A percentile compares a stretch with the other conserved stretches of the same genome.
These are phyloP conservation scores for Pythium insidiosum DNA, from an alignment of 352 stramenopile species.

Conservation along the genomic window DNA sequence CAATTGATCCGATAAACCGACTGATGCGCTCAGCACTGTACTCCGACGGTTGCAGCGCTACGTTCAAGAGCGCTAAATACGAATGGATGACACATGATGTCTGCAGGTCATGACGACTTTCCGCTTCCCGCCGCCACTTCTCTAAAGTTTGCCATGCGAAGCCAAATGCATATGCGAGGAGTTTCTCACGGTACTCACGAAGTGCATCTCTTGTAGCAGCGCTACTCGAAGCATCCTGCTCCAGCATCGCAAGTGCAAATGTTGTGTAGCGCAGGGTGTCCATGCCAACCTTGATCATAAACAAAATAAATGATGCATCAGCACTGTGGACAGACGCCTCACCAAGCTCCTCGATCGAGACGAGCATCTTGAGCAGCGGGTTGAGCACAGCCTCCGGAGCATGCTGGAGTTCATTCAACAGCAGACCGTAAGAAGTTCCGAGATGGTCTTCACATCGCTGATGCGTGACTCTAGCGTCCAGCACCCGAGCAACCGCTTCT, in stretches of 20 bases:
- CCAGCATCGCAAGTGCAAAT: slow-evolving; percentile 49
- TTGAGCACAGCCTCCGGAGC: slow-evolving; percentile 84
- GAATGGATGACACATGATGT: slow-evolving; percentile 83
- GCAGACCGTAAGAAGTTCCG: slow-evolving; percentile 92
- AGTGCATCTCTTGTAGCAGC: slow-evolving; percentile 5
- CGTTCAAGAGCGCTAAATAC: slow-evolving; percentile 64
- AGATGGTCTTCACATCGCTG: slow-evolving; percentile 86
- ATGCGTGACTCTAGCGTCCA: slow-evolving; percentile 66
- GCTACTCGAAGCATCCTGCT: background rate
- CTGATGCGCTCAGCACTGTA: slow-evolving; percentile 64
- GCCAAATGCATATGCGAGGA: slow-evolving; percentile 56
- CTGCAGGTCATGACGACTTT: slow-evolving; percentile 64
- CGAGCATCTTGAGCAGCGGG: slow-evolving; percentile 75
- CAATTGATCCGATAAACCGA: slow-evolving; percentile 71
- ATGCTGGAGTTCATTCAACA: slow-evolving; percentile 98
- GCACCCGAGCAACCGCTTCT: slow-evolving; percentile 63
- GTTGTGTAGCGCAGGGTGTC: slow-evolving; percentile 76
- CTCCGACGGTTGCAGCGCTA: slow-evolving; percentile 56
- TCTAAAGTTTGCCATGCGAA: slow-evolving; percentile 65
- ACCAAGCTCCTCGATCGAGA: slow-evolving; percentile 72
- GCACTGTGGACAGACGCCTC: slow-evolving; percentile 78
- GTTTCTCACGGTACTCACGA: slow-evolving; percentile 36
- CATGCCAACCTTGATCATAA: slow-evolving; percentile 81
- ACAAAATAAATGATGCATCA: slow-evolving; percentile 80
- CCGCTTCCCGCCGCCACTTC: slow-evolving; percentile 72